Conservation (phyloP, 2,329 filamentous ascomycete genomes). For the Aspergillus flavus region DNA sequence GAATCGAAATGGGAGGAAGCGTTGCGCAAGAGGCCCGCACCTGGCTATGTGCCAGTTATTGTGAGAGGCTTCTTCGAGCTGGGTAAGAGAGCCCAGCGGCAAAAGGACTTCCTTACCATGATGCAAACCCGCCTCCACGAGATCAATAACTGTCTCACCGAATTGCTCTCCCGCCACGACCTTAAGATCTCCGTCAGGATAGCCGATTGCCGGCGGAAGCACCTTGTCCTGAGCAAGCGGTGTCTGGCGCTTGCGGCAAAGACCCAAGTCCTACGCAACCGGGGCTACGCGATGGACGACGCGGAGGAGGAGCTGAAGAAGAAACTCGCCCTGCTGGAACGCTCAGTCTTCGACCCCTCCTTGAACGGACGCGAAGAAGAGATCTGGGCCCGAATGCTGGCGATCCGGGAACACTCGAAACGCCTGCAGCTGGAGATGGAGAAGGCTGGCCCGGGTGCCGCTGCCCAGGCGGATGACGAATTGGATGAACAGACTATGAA, state of each 20-base stretch:
- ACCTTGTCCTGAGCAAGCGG: constrained; percentile 62
- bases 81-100: constrained; percentile 59
- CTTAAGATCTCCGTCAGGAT: constrained; percentile 61
- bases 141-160: constrained; percentile 64
- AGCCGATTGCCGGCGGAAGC: constrained; percentile 60
- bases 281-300: constrained; percentile 67
- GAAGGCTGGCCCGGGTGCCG: constrained; percentile 48
- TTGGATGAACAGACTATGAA: constrained; percentile 62
- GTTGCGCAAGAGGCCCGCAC: constrained; percentile 59
- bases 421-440: constrained; percentile 63
- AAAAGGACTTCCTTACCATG: constrained; percentile 59
- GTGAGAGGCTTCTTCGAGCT: constrained; percentile 63
- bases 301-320: constrained; percentile 65
- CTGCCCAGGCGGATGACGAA: constrained; percentile 46
- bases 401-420: constrained; percentile 61
- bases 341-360: constrained; percentile 61
- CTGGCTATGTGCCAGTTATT: constrained; percentile 62
- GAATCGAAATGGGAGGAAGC: constrained; percentile 67
- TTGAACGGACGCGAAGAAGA: constrained; percentile 64
- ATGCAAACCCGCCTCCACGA: constrained; percentile 64
- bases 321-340: constrained; percentile 61
- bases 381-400: constrained; percentile 68
- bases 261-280: constrained; percentile 64
- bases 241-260: constrained; percentile 65
- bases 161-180: constrained; percentile 63